Evolutionary conservation across 1,284 basidiomycete genomes (phyloP).

Genomic region (Pterulicium gracile): DNA sequence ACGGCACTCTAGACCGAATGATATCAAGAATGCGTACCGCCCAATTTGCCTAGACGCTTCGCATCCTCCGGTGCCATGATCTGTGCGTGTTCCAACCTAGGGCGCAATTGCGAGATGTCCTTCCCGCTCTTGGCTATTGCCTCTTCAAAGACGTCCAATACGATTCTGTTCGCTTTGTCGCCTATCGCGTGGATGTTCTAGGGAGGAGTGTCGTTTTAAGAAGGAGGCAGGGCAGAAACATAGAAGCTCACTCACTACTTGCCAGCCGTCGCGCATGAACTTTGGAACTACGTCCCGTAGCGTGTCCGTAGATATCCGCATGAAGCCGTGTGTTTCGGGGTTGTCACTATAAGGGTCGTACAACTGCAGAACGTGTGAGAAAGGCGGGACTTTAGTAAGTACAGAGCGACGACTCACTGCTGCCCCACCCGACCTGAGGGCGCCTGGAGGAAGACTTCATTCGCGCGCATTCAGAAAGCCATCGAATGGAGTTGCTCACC

Average conservation of each 20-base stretch:
- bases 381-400: conserved; percentile 1
- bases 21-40: conserved; percentile 35
- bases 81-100: conserved; percentile 87
- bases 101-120: conserved; percentile 55
- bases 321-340: conserved; percentile 64
- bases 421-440: conserved; percentile 82
- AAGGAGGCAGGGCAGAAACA: conserved; percentile 2
- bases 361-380: conserved; percentile 27
- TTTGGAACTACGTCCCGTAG: conserved; percentile 55
- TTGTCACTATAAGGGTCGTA: conserved; percentile 78
- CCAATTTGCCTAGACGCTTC: conserved; percentile 62
- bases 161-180: conserved; percentile 79
- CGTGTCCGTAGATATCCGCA: conserved; percentile 58
- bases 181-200: conserved; percentile 89
- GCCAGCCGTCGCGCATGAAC: conserved; percentile 71
- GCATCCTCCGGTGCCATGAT: conserved; percentile 69
- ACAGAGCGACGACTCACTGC: conserved; percentile 45
- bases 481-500: conserved; percentile 28
- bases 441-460: conserved; percentile 35
- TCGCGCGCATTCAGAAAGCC: conserved; percentile 5
- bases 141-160: conserved; percentile 74
- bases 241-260: conserved; percentile 47
- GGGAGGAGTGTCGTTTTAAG: conserved; percentile 1
- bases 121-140: conserved; percentile 35
- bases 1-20: conserved; percentile 5